These are phyloP conservation scores for Lineolata rhizophorae DNA, from an alignment of 495 filamentous ascomycete genomes.

Conservation along the genomic window DNA sequence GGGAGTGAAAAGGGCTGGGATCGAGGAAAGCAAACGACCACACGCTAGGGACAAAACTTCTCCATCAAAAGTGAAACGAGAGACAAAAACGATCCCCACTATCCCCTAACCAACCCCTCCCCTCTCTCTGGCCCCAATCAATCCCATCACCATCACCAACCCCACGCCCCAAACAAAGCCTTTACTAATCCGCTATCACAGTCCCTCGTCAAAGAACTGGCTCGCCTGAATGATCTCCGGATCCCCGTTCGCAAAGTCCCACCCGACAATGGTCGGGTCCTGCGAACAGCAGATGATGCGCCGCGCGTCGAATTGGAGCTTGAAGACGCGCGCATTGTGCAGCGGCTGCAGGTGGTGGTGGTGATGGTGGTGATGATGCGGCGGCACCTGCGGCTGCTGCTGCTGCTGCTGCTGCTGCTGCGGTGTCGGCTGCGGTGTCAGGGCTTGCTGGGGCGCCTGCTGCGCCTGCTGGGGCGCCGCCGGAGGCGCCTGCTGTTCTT, in stretches of 20 bases:
- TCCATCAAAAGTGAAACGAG: too few species aligned
- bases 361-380: constrained; percentile 10
- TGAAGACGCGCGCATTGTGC: constrained; percentile 61
- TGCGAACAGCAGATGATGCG: constrained; percentile 90
- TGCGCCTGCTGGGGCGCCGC: background rate
- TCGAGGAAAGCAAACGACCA: too few species aligned
- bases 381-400: too few species aligned
- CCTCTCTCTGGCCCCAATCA: too few species aligned
- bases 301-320: constrained; percentile 86
- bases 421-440: background rate
- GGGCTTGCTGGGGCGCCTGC: background rate
- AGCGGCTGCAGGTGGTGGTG: constrained; percentile 9
- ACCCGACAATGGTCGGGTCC: constrained; percentile 77
- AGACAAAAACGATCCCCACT: too few species aligned
- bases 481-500: constrained; percentile 5
- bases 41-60: too few species aligned
- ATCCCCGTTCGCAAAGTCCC: constrained; percentile 94
- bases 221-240: constrained; percentile 58
- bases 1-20: too few species aligned
- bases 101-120: too few species aligned
- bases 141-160: too few species aligned
- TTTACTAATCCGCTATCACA: too few species aligned
- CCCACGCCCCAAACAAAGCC: too few species aligned
- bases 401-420: too few species aligned
- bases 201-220: constrained; percentile 49